Conservation (phyloP, 164 flowering plant genomes). For the Taxillus chinensis region DNA sequence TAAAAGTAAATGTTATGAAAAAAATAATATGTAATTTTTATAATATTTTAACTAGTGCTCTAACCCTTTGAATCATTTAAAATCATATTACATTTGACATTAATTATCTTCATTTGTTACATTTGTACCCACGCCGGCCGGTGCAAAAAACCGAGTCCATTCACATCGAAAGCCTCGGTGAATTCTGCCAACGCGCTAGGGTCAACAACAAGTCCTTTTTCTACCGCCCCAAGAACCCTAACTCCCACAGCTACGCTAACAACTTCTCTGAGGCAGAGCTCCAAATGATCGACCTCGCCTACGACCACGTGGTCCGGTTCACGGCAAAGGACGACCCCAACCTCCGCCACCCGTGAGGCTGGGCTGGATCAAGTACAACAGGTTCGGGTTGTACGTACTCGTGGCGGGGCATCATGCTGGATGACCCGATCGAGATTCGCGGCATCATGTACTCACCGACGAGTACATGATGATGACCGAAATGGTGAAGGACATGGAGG, state of each 20-base stretch:
- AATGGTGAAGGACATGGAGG: conserved; percentile 61
- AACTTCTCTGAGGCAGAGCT: conserved; percentile 75
- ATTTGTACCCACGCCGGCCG: too few relatives aligned
- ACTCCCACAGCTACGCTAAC: conserved; percentile 43
- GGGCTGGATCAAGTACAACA: conserved; percentile 98
- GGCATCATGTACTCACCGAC: too few relatives aligned
- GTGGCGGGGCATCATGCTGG: conserved; percentile 84
- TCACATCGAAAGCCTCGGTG: conserved; percentile 54
- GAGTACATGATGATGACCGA: conserved; percentile 57
- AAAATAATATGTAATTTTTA: too few relatives aligned
- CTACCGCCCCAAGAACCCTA: conserved; percentile 73
- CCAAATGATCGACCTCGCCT: conserved; percentile 74
- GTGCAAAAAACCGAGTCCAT: conserved; percentile 36
- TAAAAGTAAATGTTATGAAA: too few relatives aligned
- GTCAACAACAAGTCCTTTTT: conserved; percentile 56
- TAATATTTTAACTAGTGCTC: too few relatives aligned
- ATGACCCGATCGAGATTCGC: too few relatives aligned
- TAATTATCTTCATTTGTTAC: too few relatives aligned
- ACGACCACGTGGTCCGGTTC: conserved; percentile 82
- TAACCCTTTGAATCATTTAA: too few relatives aligned
- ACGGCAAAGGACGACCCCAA: conserved; percentile 86
- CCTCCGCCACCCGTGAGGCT: conserved; percentile 73
- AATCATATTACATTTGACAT: too few relatives aligned
- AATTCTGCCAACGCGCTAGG: conserved; percentile 39
- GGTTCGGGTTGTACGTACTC: conserved; percentile 78